Conservation (phyloP, 208 protist genomes). For the Leishmania gerbilli region DNA sequence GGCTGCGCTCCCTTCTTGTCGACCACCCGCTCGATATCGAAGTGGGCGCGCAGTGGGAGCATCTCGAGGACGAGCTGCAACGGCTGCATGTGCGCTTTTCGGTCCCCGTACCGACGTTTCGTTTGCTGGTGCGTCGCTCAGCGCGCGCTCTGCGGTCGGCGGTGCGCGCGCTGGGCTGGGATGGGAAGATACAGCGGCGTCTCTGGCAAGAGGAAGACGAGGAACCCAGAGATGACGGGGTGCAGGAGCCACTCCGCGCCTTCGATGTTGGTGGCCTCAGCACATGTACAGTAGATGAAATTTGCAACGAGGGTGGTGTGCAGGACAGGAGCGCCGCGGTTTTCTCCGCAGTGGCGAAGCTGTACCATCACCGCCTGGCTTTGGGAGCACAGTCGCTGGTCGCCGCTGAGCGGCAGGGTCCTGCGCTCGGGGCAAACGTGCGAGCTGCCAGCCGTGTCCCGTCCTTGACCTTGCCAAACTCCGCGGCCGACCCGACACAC, state of each 20-base stretch:
- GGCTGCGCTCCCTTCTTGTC: conserved; percentile 13
- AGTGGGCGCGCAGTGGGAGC: conserved; percentile 5
- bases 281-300: not conserved
- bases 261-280: not conserved
- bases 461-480: conserved; percentile 11
- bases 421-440: not conserved
- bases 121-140: conserved; percentile 6
- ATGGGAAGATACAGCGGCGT: conserved; percentile 5
- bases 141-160: conserved; percentile 15
- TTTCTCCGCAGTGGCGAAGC: conserved; percentile 3
- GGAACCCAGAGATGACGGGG: not conserved
- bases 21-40: not conserved
- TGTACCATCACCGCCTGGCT: conserved; percentile 13
- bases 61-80: conserved; percentile 8
- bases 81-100: conserved; percentile 24
- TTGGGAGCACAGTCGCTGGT: not conserved
- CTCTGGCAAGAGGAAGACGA: not conserved
- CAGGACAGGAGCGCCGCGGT: not conserved
- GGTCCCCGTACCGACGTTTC: conserved; percentile 25
- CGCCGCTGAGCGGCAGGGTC: not conserved
- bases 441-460: not conserved
- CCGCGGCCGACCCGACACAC: conserved; percentile 31
- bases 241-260: not conserved
- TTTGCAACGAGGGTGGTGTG: not conserved
- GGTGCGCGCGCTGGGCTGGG: conserved; percentile 24